Evolutionary conservation across 78 protist genomes (phyloP), one percentile per base, ranked within the genome.

Genomic region (Planoprotostelium fungivorum): DNA sequence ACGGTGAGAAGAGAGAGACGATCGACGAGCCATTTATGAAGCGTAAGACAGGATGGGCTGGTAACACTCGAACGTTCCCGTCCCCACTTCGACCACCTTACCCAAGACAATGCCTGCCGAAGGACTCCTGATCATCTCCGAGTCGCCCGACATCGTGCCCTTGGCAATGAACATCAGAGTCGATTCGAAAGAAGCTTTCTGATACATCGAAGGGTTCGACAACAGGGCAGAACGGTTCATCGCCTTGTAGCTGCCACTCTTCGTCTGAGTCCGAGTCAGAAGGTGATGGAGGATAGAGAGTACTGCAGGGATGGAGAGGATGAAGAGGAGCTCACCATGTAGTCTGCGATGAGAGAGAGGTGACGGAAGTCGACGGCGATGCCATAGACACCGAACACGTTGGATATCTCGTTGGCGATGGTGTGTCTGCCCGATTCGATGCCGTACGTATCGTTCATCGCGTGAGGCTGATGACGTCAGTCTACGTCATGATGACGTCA

Each of bases 321-420:
- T n/a, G n/a, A n/a, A n/a, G n/a, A n/a, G n/a, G n/a, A n/a, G n/a
- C 87, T 88, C n/a, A 93, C 90, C 98, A 99, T 98, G 84, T 94
- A 96, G 94, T 99, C 99, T n/a, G 98, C 99, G 16, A 98, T 86
- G 34, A 99, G 90, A 0, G 95, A 84, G 37, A 99, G 94, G 88
- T 99, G 99, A 83, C 99, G 95, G 9, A 31, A 86, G 83, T 98
- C 98, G n/a, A 99, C 99, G 35, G 63, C 35, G 37, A 99, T 98
- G 85, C 99, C 99, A 94, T 99, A 99, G 31, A 90, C 98, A 34
- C 91, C 88, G 89, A 97, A 99, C 28, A 99, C 99, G 29, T 36
- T n/a, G 9, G 73, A 29, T 36, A 99, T 85, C 87, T 98, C 99
- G 83, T 87, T 36, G 83, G 92, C 87, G 83, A 99, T 94, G 23